A percentile compares a stretch with the other conserved stretches of the same genome.
Conservation (phyloP, 2,329 filamentous ascomycete species). For the Alternaria brassicicola region DNA sequence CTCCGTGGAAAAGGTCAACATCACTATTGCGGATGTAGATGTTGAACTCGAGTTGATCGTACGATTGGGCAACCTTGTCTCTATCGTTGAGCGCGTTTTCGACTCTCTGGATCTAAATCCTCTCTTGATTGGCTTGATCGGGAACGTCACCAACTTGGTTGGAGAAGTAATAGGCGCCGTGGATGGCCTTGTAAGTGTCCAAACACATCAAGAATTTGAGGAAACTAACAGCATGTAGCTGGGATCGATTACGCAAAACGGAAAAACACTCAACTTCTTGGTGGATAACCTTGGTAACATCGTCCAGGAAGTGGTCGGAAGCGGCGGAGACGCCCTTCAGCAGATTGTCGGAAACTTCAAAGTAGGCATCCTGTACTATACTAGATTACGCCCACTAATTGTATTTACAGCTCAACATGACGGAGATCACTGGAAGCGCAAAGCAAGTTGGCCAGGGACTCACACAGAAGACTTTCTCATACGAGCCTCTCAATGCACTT, state of each 20-base stretch:
- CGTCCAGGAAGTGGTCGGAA: slow-evolving; percentile 62
- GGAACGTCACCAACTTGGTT: slow-evolving; percentile 60
- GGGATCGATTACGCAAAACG: slow-evolving; percentile 64
- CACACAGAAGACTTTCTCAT: slow-evolving; percentile 61
- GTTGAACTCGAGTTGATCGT: slow-evolving; percentile 66
- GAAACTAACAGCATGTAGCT: slow-evolving; percentile 39
- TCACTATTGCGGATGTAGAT: slow-evolving; percentile 66
- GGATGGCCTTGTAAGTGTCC: slow-evolving; percentile 55
- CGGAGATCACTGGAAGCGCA: slow-evolving; percentile 49
- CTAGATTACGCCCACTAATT: neutral
- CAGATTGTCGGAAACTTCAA: slow-evolving; percentile 64
- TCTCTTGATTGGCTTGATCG: slow-evolving; percentile 62
- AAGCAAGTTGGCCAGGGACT: slow-evolving; percentile 48
- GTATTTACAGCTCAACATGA: slow-evolving; percentile 59
- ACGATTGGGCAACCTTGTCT: slow-evolving; percentile 64
- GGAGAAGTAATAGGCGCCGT: slow-evolving; percentile 63
- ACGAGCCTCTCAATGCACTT: slow-evolving; percentile 57
- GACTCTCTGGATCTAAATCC: slow-evolving; percentile 66
- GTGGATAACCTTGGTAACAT: slow-evolving; percentile 69
- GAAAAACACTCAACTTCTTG: slow-evolving; percentile 61
- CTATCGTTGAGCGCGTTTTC: slow-evolving; percentile 67
- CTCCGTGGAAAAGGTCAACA: slow-evolving; percentile 60
- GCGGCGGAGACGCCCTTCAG: slow-evolving; percentile 53
- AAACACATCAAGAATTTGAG: neutral
- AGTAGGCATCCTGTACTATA: slow-evolving; percentile 12